Evolutionary conservation across 495 filamentous ascomycete genomes (phyloP), one percentile per base, ranked within the genome.

Genomic region (Thozetella sp.): DNA sequence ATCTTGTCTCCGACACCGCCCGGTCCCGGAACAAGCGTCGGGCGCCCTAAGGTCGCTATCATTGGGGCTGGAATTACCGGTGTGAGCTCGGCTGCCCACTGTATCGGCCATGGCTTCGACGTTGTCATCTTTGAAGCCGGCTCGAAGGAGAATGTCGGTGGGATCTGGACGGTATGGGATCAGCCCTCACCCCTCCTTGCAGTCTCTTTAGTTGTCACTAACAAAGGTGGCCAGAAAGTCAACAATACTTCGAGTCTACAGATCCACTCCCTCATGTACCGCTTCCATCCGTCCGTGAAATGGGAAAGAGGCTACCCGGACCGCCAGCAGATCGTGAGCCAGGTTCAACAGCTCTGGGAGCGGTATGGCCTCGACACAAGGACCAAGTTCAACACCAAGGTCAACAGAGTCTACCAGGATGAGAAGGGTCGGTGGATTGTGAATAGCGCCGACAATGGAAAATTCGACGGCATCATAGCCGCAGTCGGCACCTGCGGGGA

Each of bases 21-120:
- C 0, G 80, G 79, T 15, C 85, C 86, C 13, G 72, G 78, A 20
- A 70, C 79, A 1, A 61, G 69, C 4, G 72, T 88, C 26, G 69
- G 78, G 27, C 74, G 85, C 24, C 90, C 90, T 40, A 86, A 84
- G 57, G 83, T 95, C 53, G 92, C 91, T n/a, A 75, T 95, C 51
- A 92, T 95, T 61, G 92, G 91, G 3, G 89, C 91, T 22, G 91
- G 92, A 9, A 74, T 96, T 46, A 96, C 92, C 0, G 92, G 92
- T 43, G 85, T 96, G 2, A 92, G 90, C 0, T 85, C 90, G 9
- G 92, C 92, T 3, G 86, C 90, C 4, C 92, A 96, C 71, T 93
- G 91, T 72, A 85, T 94, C 25, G 91, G 91, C 13, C 91, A 96
- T 86, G 90, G 91, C 51, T 93, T 93, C 58, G 91, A 95, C 67